Conservation (phyloP, 352 stramenopile genomes). For the Phytophthora vignae region DNA sequence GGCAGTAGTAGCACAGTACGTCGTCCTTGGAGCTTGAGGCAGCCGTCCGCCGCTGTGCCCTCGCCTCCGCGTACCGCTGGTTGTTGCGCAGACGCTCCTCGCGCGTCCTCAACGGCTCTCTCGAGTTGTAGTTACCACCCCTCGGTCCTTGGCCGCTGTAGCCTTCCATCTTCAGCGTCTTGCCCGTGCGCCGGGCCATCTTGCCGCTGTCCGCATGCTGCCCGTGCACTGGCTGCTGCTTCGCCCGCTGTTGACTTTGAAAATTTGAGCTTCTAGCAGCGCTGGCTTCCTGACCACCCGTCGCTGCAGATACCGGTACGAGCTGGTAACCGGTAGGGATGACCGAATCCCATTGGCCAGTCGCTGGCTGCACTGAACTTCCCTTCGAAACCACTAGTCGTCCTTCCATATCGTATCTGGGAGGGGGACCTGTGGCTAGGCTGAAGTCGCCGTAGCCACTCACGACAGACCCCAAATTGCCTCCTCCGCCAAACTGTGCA, state of each 20-base stretch:
- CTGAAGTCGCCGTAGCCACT: neutral
- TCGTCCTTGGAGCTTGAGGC: neutral
- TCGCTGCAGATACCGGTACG: neutral
- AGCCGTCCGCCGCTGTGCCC: neutral
- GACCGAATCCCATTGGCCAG: conserved; percentile 1
- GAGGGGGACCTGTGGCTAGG: neutral
- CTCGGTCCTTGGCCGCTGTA: neutral
- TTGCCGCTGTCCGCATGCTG: neutral
- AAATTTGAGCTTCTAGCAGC: neutral
- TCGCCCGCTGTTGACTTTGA: neutral
- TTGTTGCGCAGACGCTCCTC: conserved; percentile 1
- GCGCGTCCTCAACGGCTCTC: neutral
- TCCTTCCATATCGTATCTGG: conserved; percentile 10
- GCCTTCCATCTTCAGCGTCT: neutral
- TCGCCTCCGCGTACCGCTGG: neutral
- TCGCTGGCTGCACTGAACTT: too few species aligned
- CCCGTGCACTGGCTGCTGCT: neutral
- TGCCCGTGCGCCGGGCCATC: neutral
- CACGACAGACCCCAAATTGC: neutral
- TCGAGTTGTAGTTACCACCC: neutral
- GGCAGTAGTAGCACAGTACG: conserved; percentile 10
- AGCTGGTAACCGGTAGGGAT: conserved; percentile 9
- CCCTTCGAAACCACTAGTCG: neutral
- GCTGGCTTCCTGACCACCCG: neutral
- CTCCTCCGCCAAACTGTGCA: neutral